Conservation (phyloP, 495 filamentous ascomycete genomes). For the Aspergillus steynii region DNA sequence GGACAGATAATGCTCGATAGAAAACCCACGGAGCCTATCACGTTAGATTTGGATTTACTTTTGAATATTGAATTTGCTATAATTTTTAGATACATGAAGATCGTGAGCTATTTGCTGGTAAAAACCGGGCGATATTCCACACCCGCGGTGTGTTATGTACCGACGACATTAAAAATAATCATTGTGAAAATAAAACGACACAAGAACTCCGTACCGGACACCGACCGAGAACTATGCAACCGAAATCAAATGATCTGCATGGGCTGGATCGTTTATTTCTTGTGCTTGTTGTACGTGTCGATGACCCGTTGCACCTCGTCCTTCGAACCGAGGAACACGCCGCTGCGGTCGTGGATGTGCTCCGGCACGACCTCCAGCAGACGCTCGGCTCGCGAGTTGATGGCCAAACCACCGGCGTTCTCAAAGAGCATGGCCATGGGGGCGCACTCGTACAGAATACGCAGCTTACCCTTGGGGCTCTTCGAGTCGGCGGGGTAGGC, state of each 20-base stretch:
- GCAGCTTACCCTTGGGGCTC: slow-evolving; percentile 95
- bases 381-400: slow-evolving; percentile 84
- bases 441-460: slow-evolving; percentile 97
- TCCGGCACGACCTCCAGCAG: slow-evolving; percentile 90
- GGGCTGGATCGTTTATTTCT: slow-evolving; percentile 31
- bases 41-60: neutral
- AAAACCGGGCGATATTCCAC: neutral
- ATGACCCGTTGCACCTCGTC: slow-evolving; percentile 97
- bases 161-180: slow-evolving; percentile 3
- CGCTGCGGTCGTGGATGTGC: slow-evolving; percentile 91
- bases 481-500: slow-evolving; percentile 98
- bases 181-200: neutral
- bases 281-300: slow-evolving; percentile 50
- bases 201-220: slow-evolving; percentile 16
- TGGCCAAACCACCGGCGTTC: slow-evolving; percentile 91
- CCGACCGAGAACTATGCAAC: slow-evolving; percentile 5
- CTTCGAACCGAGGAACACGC: slow-evolving; percentile 93
- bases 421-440: slow-evolving; percentile 99
- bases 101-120: neutral
- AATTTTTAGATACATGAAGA: slow-evolving; percentile 3
- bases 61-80: neutral
- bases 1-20: too few relatives aligned
- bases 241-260: neutral
- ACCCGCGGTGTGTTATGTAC: neutral
- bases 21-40: neutral